phyloP scores from a whole-genome alignment of 2,329 filamentous ascomycete species.

The Fragosphaeria purpurea region DNA sequence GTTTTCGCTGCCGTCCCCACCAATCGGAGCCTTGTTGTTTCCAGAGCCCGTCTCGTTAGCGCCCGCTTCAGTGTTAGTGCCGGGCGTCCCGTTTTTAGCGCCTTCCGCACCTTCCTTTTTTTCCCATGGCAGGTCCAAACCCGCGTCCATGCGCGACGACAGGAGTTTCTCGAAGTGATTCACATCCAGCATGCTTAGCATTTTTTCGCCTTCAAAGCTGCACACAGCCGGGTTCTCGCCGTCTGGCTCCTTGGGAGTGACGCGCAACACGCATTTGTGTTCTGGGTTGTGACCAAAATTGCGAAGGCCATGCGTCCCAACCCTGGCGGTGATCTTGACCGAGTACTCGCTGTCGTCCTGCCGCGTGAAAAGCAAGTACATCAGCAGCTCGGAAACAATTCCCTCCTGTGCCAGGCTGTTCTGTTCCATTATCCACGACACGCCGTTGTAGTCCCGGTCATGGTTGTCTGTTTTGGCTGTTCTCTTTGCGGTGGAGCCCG shows the following conservation, averaged over 20 bases:
- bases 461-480: too few species aligned
- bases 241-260: not conserved
- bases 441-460: conserved; percentile 1
- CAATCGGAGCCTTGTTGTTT: not conserved
- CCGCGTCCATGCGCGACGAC: not conserved
- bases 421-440: conserved; percentile 2
- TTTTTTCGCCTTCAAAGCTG: conserved; percentile 1
- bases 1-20: not conserved
- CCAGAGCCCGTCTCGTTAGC: not conserved
- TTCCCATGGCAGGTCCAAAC: conserved; percentile 4
- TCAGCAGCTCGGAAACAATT: conserved; percentile 2
- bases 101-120: not conserved
- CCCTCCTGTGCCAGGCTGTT: conserved; percentile 4
- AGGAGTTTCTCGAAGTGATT: conserved; percentile 1
- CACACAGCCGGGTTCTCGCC: not conserved
- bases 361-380: conserved; percentile 6
- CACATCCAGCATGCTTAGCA: not conserved
- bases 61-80: not conserved
- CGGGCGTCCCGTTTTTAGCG: not conserved
- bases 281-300: not conserved
- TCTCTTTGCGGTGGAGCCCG: not conserved
- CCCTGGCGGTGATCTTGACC: conserved; percentile 5
- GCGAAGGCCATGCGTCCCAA: not conserved
- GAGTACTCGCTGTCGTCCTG: conserved; percentile 4
- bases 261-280: conserved; percentile 1